phyloP scores from a whole-genome alignment of 2,329 filamentous ascomycete genomes.

The Verticillium zaregamsianum region DNA sequence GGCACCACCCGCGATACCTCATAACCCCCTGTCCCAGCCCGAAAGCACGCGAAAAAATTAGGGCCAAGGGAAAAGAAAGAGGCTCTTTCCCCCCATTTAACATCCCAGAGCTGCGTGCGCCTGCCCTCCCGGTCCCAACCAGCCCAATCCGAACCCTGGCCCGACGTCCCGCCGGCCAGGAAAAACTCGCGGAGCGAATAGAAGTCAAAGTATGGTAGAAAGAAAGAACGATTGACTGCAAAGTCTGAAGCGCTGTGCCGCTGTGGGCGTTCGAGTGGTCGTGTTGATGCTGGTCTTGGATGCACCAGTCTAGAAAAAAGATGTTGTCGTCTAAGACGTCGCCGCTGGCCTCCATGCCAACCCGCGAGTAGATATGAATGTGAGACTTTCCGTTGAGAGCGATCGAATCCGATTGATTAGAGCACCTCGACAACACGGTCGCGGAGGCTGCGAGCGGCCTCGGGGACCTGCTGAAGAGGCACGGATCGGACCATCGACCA shows the following conservation, averaged over 20 bases:
- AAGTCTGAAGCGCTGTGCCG: not conserved
- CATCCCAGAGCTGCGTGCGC: not conserved
- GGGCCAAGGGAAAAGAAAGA: not conserved
- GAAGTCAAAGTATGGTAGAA: not conserved
- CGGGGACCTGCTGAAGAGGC: conserved; percentile 7
- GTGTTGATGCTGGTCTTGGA: not conserved
- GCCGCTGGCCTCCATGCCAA: not conserved
- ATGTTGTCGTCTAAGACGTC: not conserved
- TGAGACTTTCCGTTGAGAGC: not conserved
- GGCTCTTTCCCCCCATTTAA: not conserved
- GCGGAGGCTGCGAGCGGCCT: conserved; percentile 9
- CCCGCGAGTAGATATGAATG: not conserved
- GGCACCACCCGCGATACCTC: not conserved
- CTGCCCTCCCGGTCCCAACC: not conserved
- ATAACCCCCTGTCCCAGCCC: not conserved
- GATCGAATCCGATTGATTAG: conserved; percentile 4
- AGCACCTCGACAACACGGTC: conserved; percentile 20
- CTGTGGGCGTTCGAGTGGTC: not conserved
- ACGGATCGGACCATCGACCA: conserved; percentile 11
- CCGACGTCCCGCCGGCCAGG: not conserved
- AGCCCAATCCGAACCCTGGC: not conserved
- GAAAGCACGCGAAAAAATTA: not conserved
- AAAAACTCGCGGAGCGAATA: not conserved
- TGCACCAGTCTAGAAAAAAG: not conserved
- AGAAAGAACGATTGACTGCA: not conserved